phyloP scores from a whole-genome alignment of 345 rosid genomes.

The Firmiana major region DNA sequence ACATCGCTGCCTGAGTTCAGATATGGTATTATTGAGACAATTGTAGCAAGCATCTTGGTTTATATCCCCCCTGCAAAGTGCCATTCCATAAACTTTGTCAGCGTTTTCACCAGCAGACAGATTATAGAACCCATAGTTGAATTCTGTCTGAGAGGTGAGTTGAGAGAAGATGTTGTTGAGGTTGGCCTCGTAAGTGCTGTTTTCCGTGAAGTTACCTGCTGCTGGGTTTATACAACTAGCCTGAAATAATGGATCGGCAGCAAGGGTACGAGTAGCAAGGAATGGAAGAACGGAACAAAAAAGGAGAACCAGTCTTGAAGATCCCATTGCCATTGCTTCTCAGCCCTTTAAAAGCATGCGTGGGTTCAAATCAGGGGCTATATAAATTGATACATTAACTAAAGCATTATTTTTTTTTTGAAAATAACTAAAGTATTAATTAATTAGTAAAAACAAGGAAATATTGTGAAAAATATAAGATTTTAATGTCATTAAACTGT shows the following conservation, averaged over 20 bases:
- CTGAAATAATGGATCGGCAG: background rate
- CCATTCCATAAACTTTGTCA: constrained; percentile 33
- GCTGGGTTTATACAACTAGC: background rate
- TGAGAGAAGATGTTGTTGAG: constrained; percentile 20
- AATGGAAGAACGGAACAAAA: background rate
- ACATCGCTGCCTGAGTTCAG: constrained; percentile 24
- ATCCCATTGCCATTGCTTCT: background rate
- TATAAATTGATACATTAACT: no score
- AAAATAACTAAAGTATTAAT: no score
- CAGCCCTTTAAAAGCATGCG: background rate
- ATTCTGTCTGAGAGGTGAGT: background rate
- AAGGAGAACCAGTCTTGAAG: background rate
- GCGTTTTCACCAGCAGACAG: constrained; percentile 1
- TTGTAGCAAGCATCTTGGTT: constrained; percentile 25
- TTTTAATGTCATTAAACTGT: no score
- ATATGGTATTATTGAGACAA: constrained; percentile 25
- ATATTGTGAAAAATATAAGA: no score
- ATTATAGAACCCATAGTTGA: constrained; percentile 23
- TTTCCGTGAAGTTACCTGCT: background rate
- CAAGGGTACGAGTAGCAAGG: background rate
- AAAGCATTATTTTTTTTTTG: no score
- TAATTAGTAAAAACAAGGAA: no score
- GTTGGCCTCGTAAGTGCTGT: constrained; percentile 16
- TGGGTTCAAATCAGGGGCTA: no score
- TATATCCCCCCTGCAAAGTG: constrained; percentile 44